Percentiles rank a stretch among this genome's conserved stretches.
phyloP scores from a whole-genome alignment of 2,329 filamentous ascomycete genomes.

The Nemania sp. region DNA sequence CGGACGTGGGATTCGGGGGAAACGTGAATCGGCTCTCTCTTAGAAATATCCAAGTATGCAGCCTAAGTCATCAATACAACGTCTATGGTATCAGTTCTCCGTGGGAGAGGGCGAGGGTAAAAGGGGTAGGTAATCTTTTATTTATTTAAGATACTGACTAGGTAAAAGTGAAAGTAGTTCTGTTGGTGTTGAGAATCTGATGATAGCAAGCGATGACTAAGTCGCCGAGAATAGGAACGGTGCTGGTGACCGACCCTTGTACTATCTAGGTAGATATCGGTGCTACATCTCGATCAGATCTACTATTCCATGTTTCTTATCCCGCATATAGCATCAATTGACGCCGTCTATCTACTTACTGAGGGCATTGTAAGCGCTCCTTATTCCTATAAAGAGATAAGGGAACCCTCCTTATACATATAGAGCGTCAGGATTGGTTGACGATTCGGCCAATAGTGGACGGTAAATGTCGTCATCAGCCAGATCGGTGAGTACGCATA shows the following conservation, averaged over 20 bases:
- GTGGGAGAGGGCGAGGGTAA: background rate
- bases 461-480: background rate
- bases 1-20: constrained; percentile 1
- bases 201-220: background rate
- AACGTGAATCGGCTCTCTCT: constrained; percentile 24
- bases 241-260: constrained; percentile 4
- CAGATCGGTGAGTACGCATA: constrained; percentile 4
- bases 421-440: constrained; percentile 7
- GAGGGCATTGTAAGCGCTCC: constrained; percentile 10
- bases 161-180: background rate
- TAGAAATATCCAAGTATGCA: background rate
- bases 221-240: background rate
- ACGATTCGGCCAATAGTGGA: constrained; percentile 3
- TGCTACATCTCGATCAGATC: constrained; percentile 4
- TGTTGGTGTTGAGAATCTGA: constrained; percentile 12
- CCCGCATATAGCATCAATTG: background rate
- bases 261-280: background rate
- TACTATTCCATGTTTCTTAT: background rate
- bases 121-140: background rate
- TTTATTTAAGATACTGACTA: background rate
- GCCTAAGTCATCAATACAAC: background rate
- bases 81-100: background rate
- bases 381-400: constrained; percentile 25
- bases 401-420: background rate
- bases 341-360: background rate